A percentile compares a stretch with the other conserved stretches of the same genome.
These are phyloP conservation scores for Schoenoplectus tabernaemontani DNA, from an alignment of 202 grass and related monocot genomes.

Conservation along the genomic window DNA sequence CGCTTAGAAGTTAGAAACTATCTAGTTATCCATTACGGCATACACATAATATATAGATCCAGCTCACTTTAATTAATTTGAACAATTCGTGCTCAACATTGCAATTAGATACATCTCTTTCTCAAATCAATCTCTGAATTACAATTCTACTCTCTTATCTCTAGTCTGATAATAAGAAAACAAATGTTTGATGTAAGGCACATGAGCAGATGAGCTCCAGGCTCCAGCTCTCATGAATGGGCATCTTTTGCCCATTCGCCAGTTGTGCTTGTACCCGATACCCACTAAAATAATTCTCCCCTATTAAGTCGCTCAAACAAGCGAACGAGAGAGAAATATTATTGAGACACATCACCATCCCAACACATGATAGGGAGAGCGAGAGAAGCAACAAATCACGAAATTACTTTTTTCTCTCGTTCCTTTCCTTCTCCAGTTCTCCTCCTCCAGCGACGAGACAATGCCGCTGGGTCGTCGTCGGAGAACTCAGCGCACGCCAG, in stretches of 20 bases:
- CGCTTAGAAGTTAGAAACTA: too few species aligned
- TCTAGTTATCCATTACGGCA: too few species aligned
- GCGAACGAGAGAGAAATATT: background rate
- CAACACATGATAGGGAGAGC: background rate
- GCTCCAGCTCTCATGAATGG: background rate
- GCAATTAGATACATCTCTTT: too few species aligned
- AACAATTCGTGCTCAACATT: too few species aligned
- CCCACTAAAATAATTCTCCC: background rate
- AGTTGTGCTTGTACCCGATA: background rate
- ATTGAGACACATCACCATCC: background rate
- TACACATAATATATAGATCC: too few species aligned
- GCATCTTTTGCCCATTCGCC: background rate
- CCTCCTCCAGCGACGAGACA: background rate
- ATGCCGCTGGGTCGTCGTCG: constrained; percentile 28
- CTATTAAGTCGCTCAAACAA: background rate
- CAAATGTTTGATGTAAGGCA: background rate
- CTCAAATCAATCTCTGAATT: too few species aligned
- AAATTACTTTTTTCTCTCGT: constrained; percentile 7
- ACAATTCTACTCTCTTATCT: too few species aligned
- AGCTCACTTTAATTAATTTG: too few species aligned
- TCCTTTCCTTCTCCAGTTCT: background rate
- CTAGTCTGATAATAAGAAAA: background rate
- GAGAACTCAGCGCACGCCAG: constrained; percentile 5
- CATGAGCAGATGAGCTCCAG: background rate
- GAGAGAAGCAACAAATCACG: constrained; percentile 11